Evolutionary conservation across 257 asterid species (phyloP).

Genomic region (Apocynum venetum): DNA sequence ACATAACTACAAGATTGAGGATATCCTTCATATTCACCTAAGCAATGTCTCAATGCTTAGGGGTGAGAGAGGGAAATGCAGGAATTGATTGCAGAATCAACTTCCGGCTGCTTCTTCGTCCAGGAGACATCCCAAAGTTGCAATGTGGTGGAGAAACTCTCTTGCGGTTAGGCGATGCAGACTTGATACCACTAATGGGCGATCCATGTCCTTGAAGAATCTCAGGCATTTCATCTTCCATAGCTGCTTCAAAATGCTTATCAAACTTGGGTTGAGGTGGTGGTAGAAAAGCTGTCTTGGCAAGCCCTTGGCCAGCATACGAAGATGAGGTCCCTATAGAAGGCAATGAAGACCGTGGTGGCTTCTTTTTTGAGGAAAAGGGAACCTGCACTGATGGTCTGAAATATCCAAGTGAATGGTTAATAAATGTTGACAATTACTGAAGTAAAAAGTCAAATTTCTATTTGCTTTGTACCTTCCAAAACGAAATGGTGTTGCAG

Average conservation of each 20-base stretch:
- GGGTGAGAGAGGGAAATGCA: constrained; percentile 65
- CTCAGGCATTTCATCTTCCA: constrained; percentile 70
- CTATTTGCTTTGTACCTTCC: constrained; percentile 42
- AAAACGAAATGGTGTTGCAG: constrained; percentile 61
- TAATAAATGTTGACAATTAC: neutral
- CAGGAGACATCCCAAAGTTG: constrained; percentile 30
- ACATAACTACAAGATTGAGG: constrained; percentile 14
- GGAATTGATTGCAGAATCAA: constrained; percentile 70
- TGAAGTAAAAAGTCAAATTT: neutral
- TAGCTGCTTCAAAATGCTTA: constrained; percentile 40
- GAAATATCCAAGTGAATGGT: constrained; percentile 17
- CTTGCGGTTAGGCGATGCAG: constrained; percentile 75
- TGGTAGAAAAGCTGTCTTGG: constrained; percentile 39
- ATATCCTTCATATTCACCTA: neutral
- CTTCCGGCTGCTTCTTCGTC: constrained; percentile 66
- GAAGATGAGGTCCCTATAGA: constrained; percentile 43
- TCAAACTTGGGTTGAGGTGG: constrained; percentile 59
- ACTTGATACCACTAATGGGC: constrained; percentile 47
- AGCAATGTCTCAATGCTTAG: constrained; percentile 37
- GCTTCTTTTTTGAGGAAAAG: constrained; percentile 56
- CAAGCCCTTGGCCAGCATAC: constrained; percentile 32
- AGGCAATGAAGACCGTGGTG: constrained; percentile 51
- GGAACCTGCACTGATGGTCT: constrained; percentile 53
- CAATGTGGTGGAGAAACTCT: constrained; percentile 72
- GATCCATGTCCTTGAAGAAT: constrained; percentile 56